Conservation (phyloP, 2,329 filamentous ascomycete genomes). For the Scytalidium sp. region DNA sequence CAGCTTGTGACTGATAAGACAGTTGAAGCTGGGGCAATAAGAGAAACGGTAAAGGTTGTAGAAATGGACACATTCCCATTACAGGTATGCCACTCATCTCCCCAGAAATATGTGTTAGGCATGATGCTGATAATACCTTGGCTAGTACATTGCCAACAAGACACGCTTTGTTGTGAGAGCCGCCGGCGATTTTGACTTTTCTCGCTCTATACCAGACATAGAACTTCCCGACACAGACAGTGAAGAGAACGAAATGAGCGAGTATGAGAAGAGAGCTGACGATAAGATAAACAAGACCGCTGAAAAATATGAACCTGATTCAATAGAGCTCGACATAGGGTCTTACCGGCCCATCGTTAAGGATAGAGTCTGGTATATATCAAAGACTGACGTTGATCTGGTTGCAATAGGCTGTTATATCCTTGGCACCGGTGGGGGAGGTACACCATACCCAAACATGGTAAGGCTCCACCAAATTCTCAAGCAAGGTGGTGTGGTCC, state of each 20-base stretch:
- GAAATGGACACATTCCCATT: conserved; percentile 17
- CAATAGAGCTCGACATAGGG: conserved; percentile 30
- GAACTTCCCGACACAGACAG: conserved; percentile 1
- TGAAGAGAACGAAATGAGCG: conserved; percentile 14
- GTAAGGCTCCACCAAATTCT: conserved; percentile 50
- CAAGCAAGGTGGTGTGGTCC: conserved; percentile 45
- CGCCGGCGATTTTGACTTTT: conserved; percentile 54
- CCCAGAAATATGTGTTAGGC: neutral
- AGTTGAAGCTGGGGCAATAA: conserved; percentile 10
- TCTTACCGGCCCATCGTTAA: conserved; percentile 45
- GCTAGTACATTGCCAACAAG: conserved; percentile 25
- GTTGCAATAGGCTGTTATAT: conserved; percentile 57
- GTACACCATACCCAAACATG: conserved; percentile 49
- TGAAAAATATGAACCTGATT: conserved; percentile 11
- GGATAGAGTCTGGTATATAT: conserved; percentile 51
- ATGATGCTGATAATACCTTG: neutral
- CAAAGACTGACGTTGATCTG: conserved; percentile 52
- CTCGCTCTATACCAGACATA: conserved; percentile 24
- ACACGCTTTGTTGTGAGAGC: conserved; percentile 56
- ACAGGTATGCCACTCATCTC: conserved; percentile 3
- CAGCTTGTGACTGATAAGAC: conserved; percentile 8
- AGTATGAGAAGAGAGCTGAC: conserved; percentile 21
- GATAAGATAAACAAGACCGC: conserved; percentile 7
- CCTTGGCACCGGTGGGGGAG: conserved; percentile 57
- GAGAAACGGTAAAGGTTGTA: conserved; percentile 12